Evolutionary conservation across 495 filamentous ascomycete species (phyloP), one percentile per base, ranked within the genome.

Genomic region (Astrothelium subdiscretum): DNA sequence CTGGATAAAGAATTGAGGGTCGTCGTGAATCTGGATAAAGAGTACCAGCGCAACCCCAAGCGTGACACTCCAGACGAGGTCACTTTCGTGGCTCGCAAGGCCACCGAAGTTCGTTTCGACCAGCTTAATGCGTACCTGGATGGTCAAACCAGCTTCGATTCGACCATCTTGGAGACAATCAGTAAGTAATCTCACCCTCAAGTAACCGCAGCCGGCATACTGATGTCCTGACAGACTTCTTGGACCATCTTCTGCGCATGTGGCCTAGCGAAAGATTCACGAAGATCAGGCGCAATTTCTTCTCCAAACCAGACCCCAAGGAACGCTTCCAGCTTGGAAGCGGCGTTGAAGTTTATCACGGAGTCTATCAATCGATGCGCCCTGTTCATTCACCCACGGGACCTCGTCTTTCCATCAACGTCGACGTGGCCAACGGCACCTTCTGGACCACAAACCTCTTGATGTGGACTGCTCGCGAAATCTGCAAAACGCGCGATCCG

Each of bases 181-280:
- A 96, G 83, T 86, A 76, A 74, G 77, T 74, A n/a, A 10, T 26
- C 5, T n/a, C 20, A 57, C 1, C 5, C 26, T 27, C 31, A 48
- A 5, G n/a, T 5, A 22, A n/a, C 43, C 43, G 20, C 13, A 15
- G 13, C 20, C 20, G 5, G n/a, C n/a, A 5, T 22, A 22, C 43
- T 57, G 51, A 76, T 61, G 76, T 57, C 57, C 26, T 60, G 24
- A 58, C 35, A 78, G 81, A 87, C 71, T 95, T 96, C 73, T 76
- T 97, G 2, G 92, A 98, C 64, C 94, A 98, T 70, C 75, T 90
- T 22, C 73, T 98, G 40, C 90, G 92, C 13, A 85, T 95, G 73
- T 74, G 70, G 1, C 90, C 94, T 0, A 83, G 84, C 0, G 76
- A 80, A 63, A 72, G 76, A 6, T 85, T 85, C 68, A 79, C 82